phyloP scores from a whole-genome alignment of 306 rosid species.

The Biancaea sappan region DNA sequence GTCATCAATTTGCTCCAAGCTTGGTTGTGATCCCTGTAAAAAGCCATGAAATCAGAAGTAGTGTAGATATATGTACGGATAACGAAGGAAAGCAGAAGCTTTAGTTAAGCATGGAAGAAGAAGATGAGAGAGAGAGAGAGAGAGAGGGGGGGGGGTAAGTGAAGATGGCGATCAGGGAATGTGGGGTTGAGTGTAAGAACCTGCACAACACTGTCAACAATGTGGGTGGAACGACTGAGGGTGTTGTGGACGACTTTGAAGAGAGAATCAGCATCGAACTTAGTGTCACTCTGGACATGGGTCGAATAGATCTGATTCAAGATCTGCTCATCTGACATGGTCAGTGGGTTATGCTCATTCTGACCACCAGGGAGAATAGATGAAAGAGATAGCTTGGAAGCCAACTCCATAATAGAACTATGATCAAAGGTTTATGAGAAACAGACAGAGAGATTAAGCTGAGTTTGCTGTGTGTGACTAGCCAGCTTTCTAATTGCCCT shows the following conservation, averaged over 20 bases:
- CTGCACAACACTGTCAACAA: conserved; percentile 61
- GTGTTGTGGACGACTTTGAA: conserved; percentile 51
- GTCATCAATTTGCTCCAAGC: conserved; percentile 48
- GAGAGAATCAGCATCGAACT: conserved; percentile 56
- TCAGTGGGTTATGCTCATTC: conserved; percentile 42
- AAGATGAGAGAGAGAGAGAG: not conserved
- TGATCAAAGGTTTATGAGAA: too few relatives aligned
- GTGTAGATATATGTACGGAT: too few relatives aligned
- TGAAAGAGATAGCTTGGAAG: conserved; percentile 20
- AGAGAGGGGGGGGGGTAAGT: too few relatives aligned
- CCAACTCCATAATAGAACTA: not conserved
- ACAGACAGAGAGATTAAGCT: not conserved
- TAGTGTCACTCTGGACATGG: conserved; percentile 48
- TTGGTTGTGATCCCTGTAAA: conserved; percentile 45
- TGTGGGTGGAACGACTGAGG: conserved; percentile 47
- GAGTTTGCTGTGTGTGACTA: not conserved
- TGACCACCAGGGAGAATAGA: conserved; percentile 20
- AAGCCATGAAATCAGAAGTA: not conserved
- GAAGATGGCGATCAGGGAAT: not conserved
- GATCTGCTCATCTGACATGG: conserved; percentile 51
- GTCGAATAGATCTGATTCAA: conserved; percentile 51
- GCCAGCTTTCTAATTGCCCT: not conserved
- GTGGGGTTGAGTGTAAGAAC: not conserved
- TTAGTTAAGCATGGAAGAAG: not conserved
- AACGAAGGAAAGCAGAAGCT: not conserved